These are phyloP conservation scores for Ogataea philodendri DNA, from an alignment of 805 yeast species.

Conservation along the genomic window DNA sequence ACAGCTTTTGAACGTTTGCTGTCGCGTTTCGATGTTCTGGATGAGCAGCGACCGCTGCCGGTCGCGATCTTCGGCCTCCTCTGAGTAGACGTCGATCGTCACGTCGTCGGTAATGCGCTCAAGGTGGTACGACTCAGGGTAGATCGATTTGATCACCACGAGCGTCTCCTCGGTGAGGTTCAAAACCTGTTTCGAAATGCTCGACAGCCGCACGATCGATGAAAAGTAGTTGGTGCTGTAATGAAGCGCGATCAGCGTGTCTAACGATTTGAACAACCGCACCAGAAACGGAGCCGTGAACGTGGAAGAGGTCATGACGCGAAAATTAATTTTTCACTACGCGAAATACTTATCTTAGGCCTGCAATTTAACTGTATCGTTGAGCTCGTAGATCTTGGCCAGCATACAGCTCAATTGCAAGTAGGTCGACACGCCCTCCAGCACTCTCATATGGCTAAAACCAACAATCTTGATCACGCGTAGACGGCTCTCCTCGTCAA, in stretches of 20 bases:
- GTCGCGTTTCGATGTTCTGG: conserved; percentile 15
- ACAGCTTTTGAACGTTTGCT: conserved; percentile 7
- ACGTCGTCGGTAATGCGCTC: conserved; percentile 11
- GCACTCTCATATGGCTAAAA: conserved; percentile 82
- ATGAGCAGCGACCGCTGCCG: conserved; percentile 14
- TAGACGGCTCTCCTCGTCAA: conserved; percentile 66
- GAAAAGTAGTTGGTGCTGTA: conserved; percentile 26
- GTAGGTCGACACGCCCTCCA: conserved; percentile 90
- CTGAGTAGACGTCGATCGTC: conserved; percentile 18
- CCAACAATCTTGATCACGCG: conserved; percentile 87
- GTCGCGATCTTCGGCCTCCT: conserved; percentile 1
- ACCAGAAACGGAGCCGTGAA: conserved; percentile 3
- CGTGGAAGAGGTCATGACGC: conserved; percentile 9
- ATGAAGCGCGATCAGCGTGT: conserved; percentile 23
- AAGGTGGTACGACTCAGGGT: conserved; percentile 19
- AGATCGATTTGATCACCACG: conserved; percentile 18
- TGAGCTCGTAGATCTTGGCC: conserved; percentile 44
- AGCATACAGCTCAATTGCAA: conserved; percentile 83
- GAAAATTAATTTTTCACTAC: conserved; percentile 1
- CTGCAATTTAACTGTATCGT: conserved; percentile 2
- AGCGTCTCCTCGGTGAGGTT: conserved; percentile 14
- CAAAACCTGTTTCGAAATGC: conserved; percentile 16
- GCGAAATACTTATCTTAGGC: too few species aligned
- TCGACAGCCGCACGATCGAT: conserved; percentile 17
- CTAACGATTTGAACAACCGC: conserved; percentile 18